A percentile compares a stretch with the other conserved stretches of the same genome.
These are phyloP conservation scores for Rhododendron griersonianum DNA, from an alignment of 148 eudicot genomes.

Conservation along the genomic window DNA sequence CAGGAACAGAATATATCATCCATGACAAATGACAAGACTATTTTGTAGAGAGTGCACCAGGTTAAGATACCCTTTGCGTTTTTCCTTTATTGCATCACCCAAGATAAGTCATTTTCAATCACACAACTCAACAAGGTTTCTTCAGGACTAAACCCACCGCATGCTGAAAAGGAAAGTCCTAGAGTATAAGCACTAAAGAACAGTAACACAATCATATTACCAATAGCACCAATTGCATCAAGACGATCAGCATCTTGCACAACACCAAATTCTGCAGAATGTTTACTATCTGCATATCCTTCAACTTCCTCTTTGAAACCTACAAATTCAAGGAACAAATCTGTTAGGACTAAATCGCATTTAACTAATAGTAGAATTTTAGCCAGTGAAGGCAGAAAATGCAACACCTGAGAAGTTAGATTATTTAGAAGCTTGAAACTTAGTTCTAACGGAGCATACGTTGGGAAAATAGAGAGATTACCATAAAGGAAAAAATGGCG, in stretches of 20 bases:
- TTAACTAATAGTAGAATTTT: background rate
- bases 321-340: conserved; percentile 18
- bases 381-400: background rate
- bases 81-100: background rate
- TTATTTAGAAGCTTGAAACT: background rate
- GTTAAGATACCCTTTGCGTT: background rate
- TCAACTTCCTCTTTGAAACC: conserved; percentile 85
- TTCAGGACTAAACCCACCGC: background rate
- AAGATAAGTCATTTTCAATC: background rate
- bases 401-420: background rate
- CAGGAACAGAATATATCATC: background rate
- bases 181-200: background rate
- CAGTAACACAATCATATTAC: conserved; percentile 30
- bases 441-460: background rate
- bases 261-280: conserved; percentile 65
- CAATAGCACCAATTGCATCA: conserved; percentile 66
- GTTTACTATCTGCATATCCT: conserved; percentile 32
- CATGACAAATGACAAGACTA: too few species aligned
- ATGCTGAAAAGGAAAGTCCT: background rate
- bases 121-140: background rate
- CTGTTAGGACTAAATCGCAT: background rate
- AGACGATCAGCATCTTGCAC: conserved; percentile 99
- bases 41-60: background rate
- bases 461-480: background rate
- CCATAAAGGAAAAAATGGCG: background rate